Conservation (phyloP, 495 filamentous ascomycete species). For the Alectoria sarmentosa region DNA sequence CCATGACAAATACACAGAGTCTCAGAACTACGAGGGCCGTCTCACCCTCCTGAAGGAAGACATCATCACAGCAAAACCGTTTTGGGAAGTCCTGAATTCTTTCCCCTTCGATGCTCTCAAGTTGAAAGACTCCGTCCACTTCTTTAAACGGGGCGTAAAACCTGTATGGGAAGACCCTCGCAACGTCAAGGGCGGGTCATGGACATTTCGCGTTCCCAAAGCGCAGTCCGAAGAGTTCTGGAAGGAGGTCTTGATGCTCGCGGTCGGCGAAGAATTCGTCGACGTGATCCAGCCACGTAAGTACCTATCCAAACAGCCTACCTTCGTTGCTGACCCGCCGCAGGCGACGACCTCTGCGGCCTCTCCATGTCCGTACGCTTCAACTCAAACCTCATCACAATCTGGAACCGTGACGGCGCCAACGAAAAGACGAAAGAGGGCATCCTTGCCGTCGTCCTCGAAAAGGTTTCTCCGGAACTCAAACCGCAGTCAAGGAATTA, state of each 20-base stretch:
- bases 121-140: conserved; percentile 73
- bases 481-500: conserved; percentile 61
- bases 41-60: conserved; percentile 60
- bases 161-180: conserved; percentile 89
- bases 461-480: conserved; percentile 58
- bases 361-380: conserved; percentile 55
- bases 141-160: conserved; percentile 80
- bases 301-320: conserved; percentile 20
- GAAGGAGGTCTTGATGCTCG: conserved; percentile 70
- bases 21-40: conserved; percentile 51
- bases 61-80: conserved; percentile 69
- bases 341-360: conserved; percentile 73
- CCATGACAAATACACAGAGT: conserved; percentile 44
- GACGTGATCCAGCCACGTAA: conserved; percentile 63
- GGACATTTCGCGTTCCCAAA: conserved; percentile 72
- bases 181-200: conserved; percentile 72
- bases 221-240: conserved; percentile 51
- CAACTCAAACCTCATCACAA: conserved; percentile 66
- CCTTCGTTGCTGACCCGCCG: conserved; percentile 8
- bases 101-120: conserved; percentile 69
- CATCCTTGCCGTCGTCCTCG: conserved; percentile 60
- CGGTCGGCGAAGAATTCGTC: conserved; percentile 79
- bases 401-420: conserved; percentile 80
- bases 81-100: conserved; percentile 89
- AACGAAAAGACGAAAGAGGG: conserved; percentile 66